phyloP scores from a whole-genome alignment of 495 filamentous ascomycete species.

The Penicillium parvum region DNA sequence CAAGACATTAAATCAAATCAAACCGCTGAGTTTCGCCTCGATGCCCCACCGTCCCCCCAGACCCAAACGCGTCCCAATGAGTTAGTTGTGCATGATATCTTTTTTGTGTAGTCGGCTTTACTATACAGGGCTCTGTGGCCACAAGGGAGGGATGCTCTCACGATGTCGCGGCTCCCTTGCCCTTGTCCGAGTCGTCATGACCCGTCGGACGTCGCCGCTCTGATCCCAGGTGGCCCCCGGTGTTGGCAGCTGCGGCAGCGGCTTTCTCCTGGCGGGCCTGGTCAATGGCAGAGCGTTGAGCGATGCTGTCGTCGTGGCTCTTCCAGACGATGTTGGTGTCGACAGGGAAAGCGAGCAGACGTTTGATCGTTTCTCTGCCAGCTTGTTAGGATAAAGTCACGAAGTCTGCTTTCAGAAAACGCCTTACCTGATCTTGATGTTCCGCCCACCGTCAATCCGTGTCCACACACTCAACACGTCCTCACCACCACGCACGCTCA shows the following conservation, averaged over 20 bases:
- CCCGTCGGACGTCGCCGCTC: slow-evolving; percentile 45
- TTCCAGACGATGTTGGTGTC: slow-evolving; percentile 94
- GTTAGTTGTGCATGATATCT: slow-evolving; percentile 25
- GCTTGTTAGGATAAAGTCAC: not conserved
- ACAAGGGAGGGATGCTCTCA: slow-evolving; percentile 21
- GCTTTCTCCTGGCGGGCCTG: slow-evolving; percentile 77
- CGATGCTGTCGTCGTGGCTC: slow-evolving; percentile 79
- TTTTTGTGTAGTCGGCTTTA: slow-evolving; percentile 39
- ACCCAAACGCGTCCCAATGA: slow-evolving; percentile 45
- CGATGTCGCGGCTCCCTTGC: slow-evolving; percentile 36
- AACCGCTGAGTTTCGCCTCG: slow-evolving; percentile 44
- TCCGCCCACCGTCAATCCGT: slow-evolving; percentile 81
- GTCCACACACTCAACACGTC: slow-evolving; percentile 98
- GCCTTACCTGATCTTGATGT: slow-evolving; percentile 91
- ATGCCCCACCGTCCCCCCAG: slow-evolving; percentile 34
- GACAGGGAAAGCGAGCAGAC: slow-evolving; percentile 73
- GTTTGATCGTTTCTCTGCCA: slow-evolving; percentile 84
- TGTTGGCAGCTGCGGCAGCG: slow-evolving; percentile 22
- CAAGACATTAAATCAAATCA: slow-evolving; percentile 34
- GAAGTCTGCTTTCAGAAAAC: not conserved
- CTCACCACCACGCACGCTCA: slow-evolving; percentile 92
- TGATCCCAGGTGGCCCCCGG: slow-evolving; percentile 31
- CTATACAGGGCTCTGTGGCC: slow-evolving; percentile 44
- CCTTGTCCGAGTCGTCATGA: slow-evolving; percentile 48
- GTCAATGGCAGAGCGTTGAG: slow-evolving; percentile 75